Evolutionary conservation across 306 rosid genomes (phyloP), one percentile per base, ranked within the genome.

Genomic region (Lupinus albus): DNA sequence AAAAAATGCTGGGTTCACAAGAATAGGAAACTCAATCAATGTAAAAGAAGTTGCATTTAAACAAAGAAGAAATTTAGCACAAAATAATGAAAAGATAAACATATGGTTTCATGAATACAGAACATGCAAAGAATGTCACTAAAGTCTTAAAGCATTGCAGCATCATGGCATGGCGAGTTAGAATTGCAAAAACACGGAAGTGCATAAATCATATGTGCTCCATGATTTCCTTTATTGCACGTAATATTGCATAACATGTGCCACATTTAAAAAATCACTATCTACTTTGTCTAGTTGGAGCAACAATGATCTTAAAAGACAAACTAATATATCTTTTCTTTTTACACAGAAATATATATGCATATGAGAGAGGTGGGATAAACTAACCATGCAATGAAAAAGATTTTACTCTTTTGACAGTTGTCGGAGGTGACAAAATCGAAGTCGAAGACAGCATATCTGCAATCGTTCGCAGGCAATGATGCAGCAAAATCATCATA

Each of bases 391-490:
- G 95, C 83, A 61, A 88, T 85, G 83, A 88, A 88, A 81, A 88
- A 88, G 51, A 88, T 88, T 83, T 88, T 88, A 81, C 95, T 88
- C 86, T 88, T 88, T 64, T 84, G 95, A 52, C 95, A 88, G 82
- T 88, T 88, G 33, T 85, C 95, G 18, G 87, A 78, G 33, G 95
- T 88, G 20, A 88, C 95, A 15, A 77, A 88, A 78, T 88, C 95
- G 16, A 61, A 88, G 80, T 88, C 91, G 52, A 81, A 88, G 0
- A 88, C 89, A 6, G 91, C 95, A 53, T 80, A 88, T 69, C 95
- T 83, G 72, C 91, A 88, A 70, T 88, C 95, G 36, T 85, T 85
- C 51, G 83, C 91, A 2, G 95, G 95, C 74, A 88, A 84, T 55
- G 95, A 69, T 3, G 89, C 91, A 17, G 83, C 73, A 70, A 88